These are phyloP conservation scores for Boletus pseudopeckii DNA, from an alignment of 768 basidiomycete genomes.

Conservation along the genomic window DNA sequence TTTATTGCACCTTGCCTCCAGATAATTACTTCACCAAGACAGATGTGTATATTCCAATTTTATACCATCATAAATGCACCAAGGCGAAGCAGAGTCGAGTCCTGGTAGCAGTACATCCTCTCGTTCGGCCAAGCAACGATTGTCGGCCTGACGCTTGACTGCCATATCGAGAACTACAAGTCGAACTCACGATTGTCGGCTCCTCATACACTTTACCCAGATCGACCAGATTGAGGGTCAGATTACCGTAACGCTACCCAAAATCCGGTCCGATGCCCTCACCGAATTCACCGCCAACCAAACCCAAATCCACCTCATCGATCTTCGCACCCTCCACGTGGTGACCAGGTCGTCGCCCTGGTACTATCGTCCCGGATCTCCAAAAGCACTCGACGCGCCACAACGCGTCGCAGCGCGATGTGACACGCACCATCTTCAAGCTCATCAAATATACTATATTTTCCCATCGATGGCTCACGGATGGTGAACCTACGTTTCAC, in stretches of 20 bases:
- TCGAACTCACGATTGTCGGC: too few relatives aligned
- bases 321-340: conserved; percentile 5
- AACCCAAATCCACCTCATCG: conserved; percentile 10
- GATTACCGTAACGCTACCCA: too few relatives aligned
- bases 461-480: conserved; percentile 11
- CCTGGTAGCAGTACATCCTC: neutral
- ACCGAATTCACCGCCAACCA: too few relatives aligned
- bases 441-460: conserved; percentile 13
- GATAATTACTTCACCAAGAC: conserved; percentile 1
- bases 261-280: too few relatives aligned
- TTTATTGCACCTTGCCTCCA: neutral
- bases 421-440: neutral
- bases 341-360: too few relatives aligned
- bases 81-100: neutral
- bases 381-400: conserved; percentile 3
- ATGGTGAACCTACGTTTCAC: conserved; percentile 9
- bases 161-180: too few relatives aligned
- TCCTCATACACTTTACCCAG: too few relatives aligned
- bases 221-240: too few relatives aligned
- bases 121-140: too few relatives aligned
- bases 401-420: neutral
- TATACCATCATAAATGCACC: neutral
- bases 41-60: too few relatives aligned
- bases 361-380: too few relatives aligned
- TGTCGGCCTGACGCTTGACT: too few relatives aligned